phyloP scores from a whole-genome alignment of 805 yeast genomes.

The Candida xiaguanensis region DNA sequence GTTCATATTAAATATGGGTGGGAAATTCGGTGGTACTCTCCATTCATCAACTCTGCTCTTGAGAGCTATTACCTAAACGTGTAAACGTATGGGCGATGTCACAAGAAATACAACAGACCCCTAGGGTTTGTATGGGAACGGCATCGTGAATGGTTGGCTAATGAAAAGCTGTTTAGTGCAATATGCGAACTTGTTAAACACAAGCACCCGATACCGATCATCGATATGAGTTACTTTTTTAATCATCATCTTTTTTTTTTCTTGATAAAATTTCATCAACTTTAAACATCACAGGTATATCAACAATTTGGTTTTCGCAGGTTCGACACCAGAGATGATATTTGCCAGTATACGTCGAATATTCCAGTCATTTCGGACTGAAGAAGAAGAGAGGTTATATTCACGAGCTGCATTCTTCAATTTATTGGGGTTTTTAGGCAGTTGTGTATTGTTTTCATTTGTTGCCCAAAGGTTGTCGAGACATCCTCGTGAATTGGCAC shows the following conservation, averaged over 20 bases:
- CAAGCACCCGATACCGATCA: constrained; percentile 63
- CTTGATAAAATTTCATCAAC: too few species aligned
- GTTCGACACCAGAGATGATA: constrained; percentile 36
- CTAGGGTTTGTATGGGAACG: constrained; percentile 45
- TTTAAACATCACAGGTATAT: too few species aligned
- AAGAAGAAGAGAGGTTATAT: constrained; percentile 75
- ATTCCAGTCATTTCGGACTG: constrained; percentile 78
- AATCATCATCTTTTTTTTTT: constrained; percentile 12
- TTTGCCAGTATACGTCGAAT: constrained; percentile 74
- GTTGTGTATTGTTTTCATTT: constrained; percentile 77
- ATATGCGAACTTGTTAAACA: constrained; percentile 44
- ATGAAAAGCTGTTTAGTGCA: constrained; percentile 54
- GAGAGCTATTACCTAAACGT: constrained; percentile 50
- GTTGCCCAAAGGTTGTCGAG: constrained; percentile 59
- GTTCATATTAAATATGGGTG: constrained; percentile 39
- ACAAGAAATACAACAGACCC: constrained; percentile 44
- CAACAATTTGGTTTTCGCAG: constrained; percentile 1
- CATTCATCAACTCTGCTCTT: constrained; percentile 45
- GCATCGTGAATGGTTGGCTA: constrained; percentile 55
- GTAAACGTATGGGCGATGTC: constrained; percentile 56
- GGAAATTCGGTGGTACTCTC: constrained; percentile 65
- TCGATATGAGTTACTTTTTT: constrained; percentile 43
- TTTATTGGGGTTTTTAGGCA: constrained; percentile 73
- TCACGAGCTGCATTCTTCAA: constrained; percentile 78
- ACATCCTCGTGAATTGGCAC: constrained; percentile 28